Evolutionary conservation across 257 asterid species (phyloP), one percentile per base, ranked within the genome.

Genomic region (Osmanthus fragrans): DNA sequence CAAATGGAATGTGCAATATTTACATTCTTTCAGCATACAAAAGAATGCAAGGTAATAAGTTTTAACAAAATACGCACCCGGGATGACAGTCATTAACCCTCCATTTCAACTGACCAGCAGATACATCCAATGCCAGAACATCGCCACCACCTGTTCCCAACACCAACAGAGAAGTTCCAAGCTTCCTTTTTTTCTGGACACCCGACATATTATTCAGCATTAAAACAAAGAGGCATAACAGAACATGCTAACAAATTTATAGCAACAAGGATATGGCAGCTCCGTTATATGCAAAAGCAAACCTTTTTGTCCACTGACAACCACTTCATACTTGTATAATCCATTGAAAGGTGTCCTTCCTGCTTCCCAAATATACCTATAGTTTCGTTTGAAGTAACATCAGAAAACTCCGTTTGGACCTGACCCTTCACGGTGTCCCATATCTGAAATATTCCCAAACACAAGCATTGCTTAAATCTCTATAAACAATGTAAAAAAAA

Each of bases 141-240:
- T 95, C 99, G 2, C 99, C 98, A 37, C 97, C 88, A 8, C 99
- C 97, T 0, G 98, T 95, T 80, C 99, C 99, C 82, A 95, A 81
- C 80, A 95, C 81, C 87, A 95, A 78, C 18, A 93, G 64, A 51
- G 97, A 91, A 77, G 89, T 81, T 77, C 90, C 91, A 72, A 93
- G 93, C 90, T 95, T 93, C 89, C 98, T 87, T 77, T 93, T 94
- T 78, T 89, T 95, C 98, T 95, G 81, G 33, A 78, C 25, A 74
- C 42, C 58, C 36, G 25, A 63, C 1, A 63, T 63, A 63, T 63
- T 63, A 68, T 13, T 32, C 32, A 69, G 49, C 27, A 66, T 64
- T 73, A 72, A 76, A 78, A 32, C 21, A 42, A 56, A 27, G 2
- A 54, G 63, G 65, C 67, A 25, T 25, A 75, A 40, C 51, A 47